These are phyloP conservation scores for Schwanniomyces occidentalis DNA, from an alignment of 805 yeast genomes.

Conservation along the genomic window DNA sequence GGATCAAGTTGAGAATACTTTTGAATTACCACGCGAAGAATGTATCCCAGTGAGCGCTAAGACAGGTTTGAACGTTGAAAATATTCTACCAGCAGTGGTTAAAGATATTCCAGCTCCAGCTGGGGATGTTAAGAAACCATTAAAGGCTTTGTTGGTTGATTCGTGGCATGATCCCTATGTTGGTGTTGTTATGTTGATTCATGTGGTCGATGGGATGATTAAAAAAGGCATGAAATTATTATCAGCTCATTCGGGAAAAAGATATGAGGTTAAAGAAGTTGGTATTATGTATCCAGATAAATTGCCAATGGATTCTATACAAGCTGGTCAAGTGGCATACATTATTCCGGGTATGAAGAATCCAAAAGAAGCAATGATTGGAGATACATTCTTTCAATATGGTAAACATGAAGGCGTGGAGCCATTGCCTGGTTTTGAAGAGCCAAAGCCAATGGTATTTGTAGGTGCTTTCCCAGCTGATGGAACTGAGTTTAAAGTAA, in stretches of 20 bases:
- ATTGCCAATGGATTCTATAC: slow-evolving; percentile 57
- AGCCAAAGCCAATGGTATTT: slow-evolving; percentile 97
- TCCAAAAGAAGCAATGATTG: slow-evolving; percentile 82
- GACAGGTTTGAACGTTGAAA: slow-evolving; percentile 78
- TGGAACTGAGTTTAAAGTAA: slow-evolving; percentile 81
- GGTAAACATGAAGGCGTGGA: slow-evolving; percentile 59
- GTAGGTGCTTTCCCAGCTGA: slow-evolving; percentile 98
- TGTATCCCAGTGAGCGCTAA: slow-evolving; percentile 89
- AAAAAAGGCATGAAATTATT: slow-evolving; percentile 72
- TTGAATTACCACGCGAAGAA: slow-evolving; percentile 74
- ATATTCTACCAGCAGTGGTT: slow-evolving; percentile 78
- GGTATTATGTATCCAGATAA: slow-evolving; percentile 96
- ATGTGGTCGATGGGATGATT: slow-evolving; percentile 80
- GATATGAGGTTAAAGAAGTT: slow-evolving; percentile 86
- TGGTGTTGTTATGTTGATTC: slow-evolving; percentile 85
- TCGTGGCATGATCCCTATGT: slow-evolving; percentile 95
- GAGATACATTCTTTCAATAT: slow-evolving; percentile 78
- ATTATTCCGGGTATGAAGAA: slow-evolving; percentile 93
- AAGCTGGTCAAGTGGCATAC: slow-evolving; percentile 94
- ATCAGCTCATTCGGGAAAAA: slow-evolving; percentile 73
- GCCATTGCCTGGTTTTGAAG: slow-evolving; percentile 93
- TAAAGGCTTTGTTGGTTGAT: slow-evolving; percentile 83
- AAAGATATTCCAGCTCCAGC: slow-evolving; percentile 79
- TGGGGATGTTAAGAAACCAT: slow-evolving; percentile 53
- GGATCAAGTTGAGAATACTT: slow-evolving; percentile 81